Evolutionary conservation across 78 protist genomes (phyloP), one percentile per base, ranked within the genome.

Genomic region (Bodo saltans): DNA sequence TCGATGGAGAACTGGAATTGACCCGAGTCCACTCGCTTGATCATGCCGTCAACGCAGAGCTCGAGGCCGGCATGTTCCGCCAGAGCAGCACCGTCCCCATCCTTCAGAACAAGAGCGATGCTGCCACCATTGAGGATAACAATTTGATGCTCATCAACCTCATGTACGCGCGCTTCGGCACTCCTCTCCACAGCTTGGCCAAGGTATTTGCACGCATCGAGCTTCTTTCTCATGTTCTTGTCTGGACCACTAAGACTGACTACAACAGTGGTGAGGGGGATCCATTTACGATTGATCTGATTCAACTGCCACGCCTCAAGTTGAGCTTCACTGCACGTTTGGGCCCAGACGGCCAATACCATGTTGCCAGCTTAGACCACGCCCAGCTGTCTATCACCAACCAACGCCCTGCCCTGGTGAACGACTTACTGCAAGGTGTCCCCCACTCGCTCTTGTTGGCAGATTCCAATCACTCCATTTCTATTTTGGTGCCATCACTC

Each of bases 151-250:
- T 74, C 35, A 25, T 74, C 34, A 29, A 74, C 68, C 60, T 74
- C 34, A 27, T 74, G 79, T 32, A 74, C 60, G 79, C 79, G 34
- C 47, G 42, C 29, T 21, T 3, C 11, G 79, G 79, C 21, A 74
- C 70, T 12, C 79, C 79, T 3, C 79, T 74, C 30, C 34, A 33
- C 34, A 23, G 37, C 79, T 23, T 74, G 30, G 79, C 79, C 25
- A 11, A 42, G 21, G 47, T 74, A 28, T 28, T 74, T 25, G 21
- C 74, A 37, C 70, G 87, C 38, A 0, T 88, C 30, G 90, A 88
- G 41, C 68, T 42, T 60, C 79, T 88, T 39, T 78, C 85, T 26
- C 83, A 88, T 52, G 53, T 83, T 1, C 79, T 88, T 11, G 90
- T 60, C 12, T 88, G 90, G 90, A 37, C 84, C 8, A 38, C 32